phyloP scores from a whole-genome alignment of 495 filamentous ascomycete species.

The Melanomma pulvis-pyrius region DNA sequence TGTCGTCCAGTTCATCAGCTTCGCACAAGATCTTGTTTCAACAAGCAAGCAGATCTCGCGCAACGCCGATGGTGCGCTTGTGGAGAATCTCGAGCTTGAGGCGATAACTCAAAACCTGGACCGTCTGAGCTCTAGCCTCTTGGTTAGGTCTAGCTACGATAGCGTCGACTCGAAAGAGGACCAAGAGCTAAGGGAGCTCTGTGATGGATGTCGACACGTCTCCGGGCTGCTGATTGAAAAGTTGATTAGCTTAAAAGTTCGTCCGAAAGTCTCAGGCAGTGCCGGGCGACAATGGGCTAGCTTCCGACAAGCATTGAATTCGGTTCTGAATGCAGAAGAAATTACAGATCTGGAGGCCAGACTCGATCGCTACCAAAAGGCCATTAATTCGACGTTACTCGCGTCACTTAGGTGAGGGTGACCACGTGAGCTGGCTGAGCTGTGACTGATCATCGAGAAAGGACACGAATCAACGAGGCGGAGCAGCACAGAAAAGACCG shows the following conservation, averaged over 20 bases:
- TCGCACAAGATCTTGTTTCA: neutral
- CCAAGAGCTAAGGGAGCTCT: neutral
- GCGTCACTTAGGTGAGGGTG: neutral
- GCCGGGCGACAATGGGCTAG: neutral
- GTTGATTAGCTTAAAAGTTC: neutral
- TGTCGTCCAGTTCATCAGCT: conserved; percentile 16
- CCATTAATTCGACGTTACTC: neutral
- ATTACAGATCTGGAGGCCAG: neutral
- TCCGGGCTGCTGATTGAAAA: neutral
- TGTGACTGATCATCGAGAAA: too few relatives aligned
- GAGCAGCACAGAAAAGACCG: neutral
- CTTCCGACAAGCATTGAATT: conserved; percentile 8
- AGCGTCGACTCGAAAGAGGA: too few relatives aligned
- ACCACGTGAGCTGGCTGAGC: neutral
- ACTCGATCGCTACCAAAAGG: neutral
- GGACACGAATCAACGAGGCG: neutral
- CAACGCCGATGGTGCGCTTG: neutral
- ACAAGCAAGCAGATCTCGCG: neutral
- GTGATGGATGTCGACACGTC: neutral
- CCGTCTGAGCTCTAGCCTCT: neutral
- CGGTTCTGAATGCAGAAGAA: neutral
- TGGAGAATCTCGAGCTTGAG: conserved; percentile 8
- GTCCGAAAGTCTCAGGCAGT: neutral
- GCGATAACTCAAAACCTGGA: neutral
- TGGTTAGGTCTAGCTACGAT: neutral